Evolutionary conservation across 2,329 filamentous ascomycete species (phyloP), one percentile per base, ranked within the genome.

Genomic region (Epichloe typhina): DNA sequence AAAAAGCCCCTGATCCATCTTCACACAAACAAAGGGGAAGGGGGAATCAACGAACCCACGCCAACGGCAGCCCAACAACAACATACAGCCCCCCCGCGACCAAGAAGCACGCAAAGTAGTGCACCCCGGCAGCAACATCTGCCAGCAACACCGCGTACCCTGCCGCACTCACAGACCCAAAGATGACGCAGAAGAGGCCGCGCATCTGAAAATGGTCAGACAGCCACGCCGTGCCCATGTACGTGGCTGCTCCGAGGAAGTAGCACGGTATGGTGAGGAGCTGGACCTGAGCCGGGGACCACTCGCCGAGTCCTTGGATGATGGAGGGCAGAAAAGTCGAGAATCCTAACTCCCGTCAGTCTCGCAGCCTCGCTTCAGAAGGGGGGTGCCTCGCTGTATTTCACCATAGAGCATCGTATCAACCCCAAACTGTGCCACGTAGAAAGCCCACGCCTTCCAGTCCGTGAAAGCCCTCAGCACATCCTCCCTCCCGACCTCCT

Each of bases 201-300:
- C 86, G 77, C 51, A 70, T 74, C 65, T 88, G 84, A 54, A 75
- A 71, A 50, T 74, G 73, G 61, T 91, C 86, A 4, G 83, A 87
- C 43, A 86, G 65, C 58, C 75, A 77, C 0, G 85, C 85, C 2
- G 80, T 72, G 8, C 72, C 55, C 62, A 90, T 77, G 62, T 88
- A 90, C 0, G 76, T 77, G 5, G 83, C 71, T 0, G 85, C 85
- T 4, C 86, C 86, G 4, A 88, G 64, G 5, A 80, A 79, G 62
- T 90, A 90, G 64, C 84, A 88, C 0, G 86, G 86, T 45, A 91
- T 84, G 0, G 86, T 90, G 36, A 90, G 74, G 35, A 86, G 78
- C 63, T 90, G 86, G 5, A 87, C 78, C 59, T 86, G 73, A 0
- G 84, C 77, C 0, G 71, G 70, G 0, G 77, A 73, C 71, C 84